Evolutionary conservation across 106 monocot genomes (phyloP), one percentile per base, ranked within the genome.

Genomic region (Dendrobium huoshanense): DNA sequence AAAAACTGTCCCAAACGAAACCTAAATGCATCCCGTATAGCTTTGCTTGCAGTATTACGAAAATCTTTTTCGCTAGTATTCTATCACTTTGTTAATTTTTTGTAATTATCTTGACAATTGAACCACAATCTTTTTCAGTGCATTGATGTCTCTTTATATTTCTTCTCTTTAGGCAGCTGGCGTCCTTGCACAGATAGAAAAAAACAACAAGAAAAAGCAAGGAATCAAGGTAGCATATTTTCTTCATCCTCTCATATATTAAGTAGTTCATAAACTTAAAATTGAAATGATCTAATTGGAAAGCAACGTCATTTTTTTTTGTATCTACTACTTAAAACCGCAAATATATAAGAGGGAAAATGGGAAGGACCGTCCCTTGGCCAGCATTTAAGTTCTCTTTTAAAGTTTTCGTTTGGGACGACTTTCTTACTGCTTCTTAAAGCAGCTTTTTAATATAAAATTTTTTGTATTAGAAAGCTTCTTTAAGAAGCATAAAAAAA

Each of bases 151-250:
- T 45, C 45, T 45, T 51, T 2, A 51, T 51, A 2, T 72, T n/a
- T 41, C 33, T 70, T 65, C 24, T 77, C 78, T 61, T 81, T 77
- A 99, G 99, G 99, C 99, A 68, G 99, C 99, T 40, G 95, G 95
- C 20, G 99, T 99, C 7, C 99, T 99, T 82, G 93, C 99, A n/a
- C 99, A 99, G 81, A 99, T 99, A 77, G 99, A 99, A 83, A 91
- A 83, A 84, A 89, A 72, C 88, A 95, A 87, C 88, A 95, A 84
- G 77, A 99, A 99, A 81, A 91, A 82, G 70, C 88, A 93, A 82
- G 91, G 93, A 78, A 79, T 90, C 20, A 87, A 88, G 95, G 95
- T 99, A 16, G 77, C 29, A 2, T 43, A 43, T 74, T 43, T 10
- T 44, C 74, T 44, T 44, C 74, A 42, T 74, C 29, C 20, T 74